Conservation (phyloP, 2,329 filamentous ascomycete species). For the Fusarium solani-melongenae region DNA sequence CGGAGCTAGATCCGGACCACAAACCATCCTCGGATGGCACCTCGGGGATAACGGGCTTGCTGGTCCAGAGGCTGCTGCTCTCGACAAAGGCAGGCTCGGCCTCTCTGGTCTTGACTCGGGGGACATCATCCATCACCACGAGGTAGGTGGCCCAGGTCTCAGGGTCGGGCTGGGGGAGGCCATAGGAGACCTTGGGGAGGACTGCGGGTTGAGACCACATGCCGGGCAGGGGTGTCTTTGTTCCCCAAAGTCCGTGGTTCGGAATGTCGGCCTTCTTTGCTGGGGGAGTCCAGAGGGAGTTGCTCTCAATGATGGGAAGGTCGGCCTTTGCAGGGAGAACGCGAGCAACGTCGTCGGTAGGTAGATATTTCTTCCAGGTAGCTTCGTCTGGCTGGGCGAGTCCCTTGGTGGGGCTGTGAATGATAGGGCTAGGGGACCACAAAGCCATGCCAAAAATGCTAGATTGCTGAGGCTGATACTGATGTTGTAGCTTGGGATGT, state of each 20-base stretch:
- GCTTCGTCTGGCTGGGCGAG: constrained; percentile 52
- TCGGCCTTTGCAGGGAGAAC: constrained; percentile 44
- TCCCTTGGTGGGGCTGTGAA: constrained; percentile 40
- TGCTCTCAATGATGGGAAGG: constrained; percentile 49
- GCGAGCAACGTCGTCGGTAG: constrained; percentile 42
- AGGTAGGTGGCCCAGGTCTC: constrained; percentile 42
- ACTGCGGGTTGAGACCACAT: constrained; percentile 39
- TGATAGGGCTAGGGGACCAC: constrained; percentile 37
- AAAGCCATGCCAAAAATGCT: constrained; percentile 38
- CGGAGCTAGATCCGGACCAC: constrained; percentile 36
- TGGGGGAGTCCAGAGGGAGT: constrained; percentile 48
- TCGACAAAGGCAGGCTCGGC: constrained; percentile 32
- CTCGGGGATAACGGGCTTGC: constrained; percentile 24
- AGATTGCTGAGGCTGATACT: constrained; percentile 1
- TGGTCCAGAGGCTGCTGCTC: constrained; percentile 40
- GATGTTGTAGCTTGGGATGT: background rate
- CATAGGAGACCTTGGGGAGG: constrained; percentile 31
- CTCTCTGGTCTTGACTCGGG: constrained; percentile 41
- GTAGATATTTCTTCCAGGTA: constrained; percentile 51
- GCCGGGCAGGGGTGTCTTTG: constrained; percentile 29
- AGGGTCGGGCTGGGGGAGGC: constrained; percentile 47
- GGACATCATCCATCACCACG: constrained; percentile 31
- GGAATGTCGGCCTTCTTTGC: constrained; percentile 29
- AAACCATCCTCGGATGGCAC: constrained; percentile 28
- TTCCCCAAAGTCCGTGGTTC: constrained; percentile 40